Conservation (phyloP, 2,329 filamentous ascomycete genomes). For the Fusarium sp. region DNA sequence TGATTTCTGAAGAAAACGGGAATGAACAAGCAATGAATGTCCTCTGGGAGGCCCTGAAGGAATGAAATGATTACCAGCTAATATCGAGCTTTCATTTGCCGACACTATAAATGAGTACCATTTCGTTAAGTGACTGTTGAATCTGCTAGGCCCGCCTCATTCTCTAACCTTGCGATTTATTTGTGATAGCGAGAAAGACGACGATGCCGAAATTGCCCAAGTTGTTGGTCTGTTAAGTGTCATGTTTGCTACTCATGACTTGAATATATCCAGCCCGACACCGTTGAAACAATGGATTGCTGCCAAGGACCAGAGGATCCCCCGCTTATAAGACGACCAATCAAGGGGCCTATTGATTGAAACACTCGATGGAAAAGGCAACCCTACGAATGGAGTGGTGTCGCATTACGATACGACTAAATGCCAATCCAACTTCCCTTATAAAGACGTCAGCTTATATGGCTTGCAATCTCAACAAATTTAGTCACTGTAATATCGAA, state of each 20-base stretch:
- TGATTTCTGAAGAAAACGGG: neutral
- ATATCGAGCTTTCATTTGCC: neutral
- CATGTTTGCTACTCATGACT: neutral
- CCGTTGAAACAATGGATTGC: neutral
- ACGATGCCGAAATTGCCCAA: neutral
- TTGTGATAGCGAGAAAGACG: neutral
- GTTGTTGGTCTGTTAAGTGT: neutral
- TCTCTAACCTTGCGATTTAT: too few relatives aligned
- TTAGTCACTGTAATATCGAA: constrained; percentile 5
- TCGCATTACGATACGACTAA: neutral
- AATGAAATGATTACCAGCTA: constrained; percentile 1
- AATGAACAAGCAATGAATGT: constrained; percentile 2
- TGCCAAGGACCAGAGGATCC: neutral
- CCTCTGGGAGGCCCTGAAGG: neutral
- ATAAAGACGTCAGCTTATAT: neutral
- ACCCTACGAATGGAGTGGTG: constrained; percentile 18
- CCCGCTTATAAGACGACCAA: constrained; percentile 11
- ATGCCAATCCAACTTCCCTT: constrained; percentile 19
- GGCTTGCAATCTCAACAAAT: neutral
- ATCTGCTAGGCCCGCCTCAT: neutral
- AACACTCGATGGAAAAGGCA: constrained; percentile 30
- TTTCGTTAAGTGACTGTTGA: neutral
- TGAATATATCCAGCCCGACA: neutral
- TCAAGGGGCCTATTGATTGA: constrained; percentile 2
- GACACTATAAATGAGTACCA: neutral